phyloP scores from a whole-genome alignment of 2,329 filamentous ascomycete genomes.

The Diaporthe nobilis region DNA sequence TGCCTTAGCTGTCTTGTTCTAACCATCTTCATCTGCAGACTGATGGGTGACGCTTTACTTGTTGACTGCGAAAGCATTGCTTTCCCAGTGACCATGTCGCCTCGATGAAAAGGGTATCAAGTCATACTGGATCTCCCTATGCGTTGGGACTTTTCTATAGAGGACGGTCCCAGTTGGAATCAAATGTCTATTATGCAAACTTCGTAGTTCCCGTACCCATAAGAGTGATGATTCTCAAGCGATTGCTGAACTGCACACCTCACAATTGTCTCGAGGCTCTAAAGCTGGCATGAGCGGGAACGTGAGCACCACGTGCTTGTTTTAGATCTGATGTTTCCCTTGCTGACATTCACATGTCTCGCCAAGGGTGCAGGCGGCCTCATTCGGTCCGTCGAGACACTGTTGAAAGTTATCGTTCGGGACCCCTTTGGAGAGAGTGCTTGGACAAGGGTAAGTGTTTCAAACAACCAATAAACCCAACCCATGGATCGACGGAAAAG shows the following conservation, averaged over 20 bases:
- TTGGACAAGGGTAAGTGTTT: constrained; percentile 13
- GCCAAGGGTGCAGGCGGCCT: constrained; percentile 14
- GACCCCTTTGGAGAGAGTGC: not conserved
- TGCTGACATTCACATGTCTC: not conserved
- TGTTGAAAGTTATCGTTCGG: not conserved
- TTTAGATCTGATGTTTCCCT: not conserved
- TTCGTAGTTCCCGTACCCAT: not conserved
- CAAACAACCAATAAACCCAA: constrained; percentile 19
- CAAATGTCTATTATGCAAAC: too few species aligned
- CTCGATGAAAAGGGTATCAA: too few species aligned
- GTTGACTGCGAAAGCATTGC: not conserved
- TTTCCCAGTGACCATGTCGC: not conserved
- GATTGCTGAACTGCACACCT: not conserved
- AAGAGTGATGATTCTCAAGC: too few species aligned
- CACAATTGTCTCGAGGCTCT: not conserved
- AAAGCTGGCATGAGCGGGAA: not conserved
- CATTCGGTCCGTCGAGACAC: not conserved
- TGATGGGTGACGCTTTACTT: not conserved
- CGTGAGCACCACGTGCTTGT: not conserved
- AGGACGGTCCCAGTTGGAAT: too few species aligned
- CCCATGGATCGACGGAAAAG: constrained; percentile 18
- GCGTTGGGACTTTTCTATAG: too few species aligned
- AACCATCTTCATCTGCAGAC: not conserved
- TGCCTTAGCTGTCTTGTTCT: not conserved
- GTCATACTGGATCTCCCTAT: too few species aligned